Evolutionary conservation across 192 early-diverging fungal species (phyloP).

Genomic region (Thamnidium elegans): DNA sequence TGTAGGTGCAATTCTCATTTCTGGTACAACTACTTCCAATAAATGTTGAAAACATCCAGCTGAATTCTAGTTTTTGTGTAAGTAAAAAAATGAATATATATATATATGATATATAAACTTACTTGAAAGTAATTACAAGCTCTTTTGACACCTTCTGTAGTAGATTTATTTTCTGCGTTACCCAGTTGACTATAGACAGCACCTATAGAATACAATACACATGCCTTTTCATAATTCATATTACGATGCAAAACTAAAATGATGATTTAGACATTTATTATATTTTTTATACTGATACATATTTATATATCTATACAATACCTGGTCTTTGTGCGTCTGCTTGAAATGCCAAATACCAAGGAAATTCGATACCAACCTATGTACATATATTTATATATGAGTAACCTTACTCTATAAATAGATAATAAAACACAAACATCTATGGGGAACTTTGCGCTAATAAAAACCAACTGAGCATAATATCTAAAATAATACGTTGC

Average conservation of each 20-base stretch:
- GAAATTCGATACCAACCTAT: conserved; percentile 65
- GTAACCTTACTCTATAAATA: neutral
- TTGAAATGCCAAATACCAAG: conserved; percentile 67
- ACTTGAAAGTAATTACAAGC: conserved; percentile 82
- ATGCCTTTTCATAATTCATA: conserved; percentile 83
- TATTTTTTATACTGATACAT: no score
- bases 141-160: conserved; percentile 72
- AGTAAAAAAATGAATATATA: neutral
- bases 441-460: conserved; percentile 83
- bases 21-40: conserved; percentile 54
- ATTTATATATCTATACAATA: conserved; percentile 16
- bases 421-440: conserved; percentile 57
- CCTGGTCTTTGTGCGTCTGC: conserved; percentile 50
- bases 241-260: conserved; percentile 59
- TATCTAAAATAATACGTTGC: conserved; percentile 54
- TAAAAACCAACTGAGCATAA: conserved; percentile 81
- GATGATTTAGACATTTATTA: neutral
- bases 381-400: conserved; percentile 7
- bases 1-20: conserved; percentile 62
- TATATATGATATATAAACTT: neutral
- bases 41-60: conserved; percentile 75
- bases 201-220: conserved; percentile 82
- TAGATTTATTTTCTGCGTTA: conserved; percentile 60
- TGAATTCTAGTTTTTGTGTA: conserved; percentile 54
- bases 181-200: conserved; percentile 84